Conservation (phyloP, 2,329 filamentous ascomycete species). For the Talaromyces sp. region DNA sequence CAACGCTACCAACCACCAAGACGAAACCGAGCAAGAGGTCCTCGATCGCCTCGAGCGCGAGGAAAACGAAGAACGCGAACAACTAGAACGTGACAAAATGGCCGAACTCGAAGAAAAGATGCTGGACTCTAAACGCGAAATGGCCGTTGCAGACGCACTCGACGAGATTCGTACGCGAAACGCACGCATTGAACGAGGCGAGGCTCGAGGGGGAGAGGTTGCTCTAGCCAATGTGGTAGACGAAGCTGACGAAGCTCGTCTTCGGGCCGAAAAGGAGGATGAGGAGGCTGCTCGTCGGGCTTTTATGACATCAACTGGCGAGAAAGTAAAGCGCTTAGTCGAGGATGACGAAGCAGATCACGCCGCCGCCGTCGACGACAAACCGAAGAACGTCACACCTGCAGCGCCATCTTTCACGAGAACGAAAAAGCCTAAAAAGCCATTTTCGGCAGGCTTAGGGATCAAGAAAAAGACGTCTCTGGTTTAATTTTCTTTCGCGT, state of each 20-base stretch:
- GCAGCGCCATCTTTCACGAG: conserved; percentile 64
- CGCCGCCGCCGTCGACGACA: conserved; percentile 23
- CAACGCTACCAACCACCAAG: conserved; percentile 49
- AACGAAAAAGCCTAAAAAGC: conserved; percentile 81
- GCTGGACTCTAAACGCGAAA: conserved; percentile 85
- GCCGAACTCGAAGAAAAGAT: conserved; percentile 92
- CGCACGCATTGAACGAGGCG: conserved; percentile 75
- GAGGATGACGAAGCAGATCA: conserved; percentile 37
- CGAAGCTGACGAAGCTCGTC: conserved; percentile 54
- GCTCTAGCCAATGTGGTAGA: conserved; percentile 54
- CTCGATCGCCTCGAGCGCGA: conserved; percentile 79
- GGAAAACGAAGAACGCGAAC: conserved; percentile 58
- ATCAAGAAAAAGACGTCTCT: conserved; percentile 71
- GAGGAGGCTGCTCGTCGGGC: conserved; percentile 74
- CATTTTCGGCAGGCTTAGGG: conserved; percentile 67
- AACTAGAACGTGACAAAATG: conserved; percentile 85
- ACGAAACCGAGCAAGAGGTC: conserved; percentile 83
- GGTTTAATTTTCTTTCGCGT: neutral
- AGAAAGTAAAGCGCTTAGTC: conserved; percentile 50
- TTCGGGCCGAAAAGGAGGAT: conserved; percentile 72
- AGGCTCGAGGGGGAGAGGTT: conserved; percentile 59
- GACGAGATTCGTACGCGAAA: conserved; percentile 93
- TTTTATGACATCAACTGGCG: conserved; percentile 62
- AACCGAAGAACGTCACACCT: conserved; percentile 11
- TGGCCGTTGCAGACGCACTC: conserved; percentile 91